phyloP scores from a whole-genome alignment of 2,329 filamentous ascomycete species.

The Tolypocladium sp. region DNA sequence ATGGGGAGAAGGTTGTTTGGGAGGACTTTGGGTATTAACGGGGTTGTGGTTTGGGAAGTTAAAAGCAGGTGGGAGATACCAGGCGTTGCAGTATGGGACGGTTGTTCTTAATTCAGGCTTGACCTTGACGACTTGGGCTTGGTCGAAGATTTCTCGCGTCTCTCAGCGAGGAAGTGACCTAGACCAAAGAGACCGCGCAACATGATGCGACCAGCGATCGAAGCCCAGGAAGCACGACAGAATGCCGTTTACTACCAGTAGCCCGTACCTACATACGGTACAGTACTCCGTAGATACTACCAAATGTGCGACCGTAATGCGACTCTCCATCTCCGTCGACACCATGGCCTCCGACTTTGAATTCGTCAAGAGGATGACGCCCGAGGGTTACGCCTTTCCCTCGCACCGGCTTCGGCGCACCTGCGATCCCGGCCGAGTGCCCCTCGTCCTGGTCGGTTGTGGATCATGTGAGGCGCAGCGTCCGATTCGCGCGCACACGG shows the following conservation, averaged over 20 bases:
- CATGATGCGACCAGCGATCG: no score
- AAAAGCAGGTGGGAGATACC: neutral
- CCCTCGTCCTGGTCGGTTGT: neutral
- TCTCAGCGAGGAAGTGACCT: neutral
- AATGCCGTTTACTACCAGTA: no score
- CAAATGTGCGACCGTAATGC: no score
- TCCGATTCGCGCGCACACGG: no score
- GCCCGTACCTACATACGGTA: no score
- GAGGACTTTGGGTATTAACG: constrained; percentile 53
- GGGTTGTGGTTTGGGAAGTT: neutral
- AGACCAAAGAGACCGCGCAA: no score
- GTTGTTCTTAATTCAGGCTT: neutral
- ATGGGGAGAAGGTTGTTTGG: constrained; percentile 42
- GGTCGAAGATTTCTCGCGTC: neutral
- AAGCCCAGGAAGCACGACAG: no score
- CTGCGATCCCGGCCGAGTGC: neutral
- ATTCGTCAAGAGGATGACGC: neutral
- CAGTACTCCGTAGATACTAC: no score
- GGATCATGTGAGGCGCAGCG: neutral
- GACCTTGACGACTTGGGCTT: neutral
- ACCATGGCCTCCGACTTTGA: neutral
- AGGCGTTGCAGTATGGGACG: neutral
- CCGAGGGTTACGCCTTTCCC: neutral
- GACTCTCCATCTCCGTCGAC: neutral
- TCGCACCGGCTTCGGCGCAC: neutral